These are phyloP conservation scores for Aurantiochytrium sp. DNA, from an alignment of 108 stramenopile species.

Conservation along the genomic window DNA sequence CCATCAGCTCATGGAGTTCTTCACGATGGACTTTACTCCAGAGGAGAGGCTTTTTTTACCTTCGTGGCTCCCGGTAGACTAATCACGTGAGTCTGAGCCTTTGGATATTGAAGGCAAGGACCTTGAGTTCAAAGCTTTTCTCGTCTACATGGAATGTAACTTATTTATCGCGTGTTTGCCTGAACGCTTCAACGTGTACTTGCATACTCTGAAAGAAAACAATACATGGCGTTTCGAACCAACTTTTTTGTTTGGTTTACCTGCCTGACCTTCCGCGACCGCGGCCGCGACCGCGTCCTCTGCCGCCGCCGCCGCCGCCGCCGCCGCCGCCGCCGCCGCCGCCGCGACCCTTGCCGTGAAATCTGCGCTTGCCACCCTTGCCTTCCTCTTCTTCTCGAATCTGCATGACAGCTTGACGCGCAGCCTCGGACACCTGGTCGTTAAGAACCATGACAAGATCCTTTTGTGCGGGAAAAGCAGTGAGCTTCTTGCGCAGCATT, in stretches of 20 bases:
- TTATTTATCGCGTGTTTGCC: too few relatives aligned
- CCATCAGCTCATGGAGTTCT: conserved; percentile 24
- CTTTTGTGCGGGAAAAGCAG: conserved; percentile 70
- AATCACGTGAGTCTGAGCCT: neutral
- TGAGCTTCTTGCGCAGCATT: conserved; percentile 67
- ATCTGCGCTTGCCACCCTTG: neutral
- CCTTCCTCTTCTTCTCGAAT: conserved; percentile 32
- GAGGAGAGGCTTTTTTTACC: neutral
- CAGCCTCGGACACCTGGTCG: conserved; percentile 91
- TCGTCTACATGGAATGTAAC: neutral
- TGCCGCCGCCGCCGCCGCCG: neutral
- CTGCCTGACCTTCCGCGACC: neutral
- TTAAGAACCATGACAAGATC: conserved; percentile 81
- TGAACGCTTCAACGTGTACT: too few relatives aligned
- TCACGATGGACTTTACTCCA: neutral
- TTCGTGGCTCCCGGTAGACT: neutral
- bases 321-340: neutral
- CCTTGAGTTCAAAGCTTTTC: neutral
- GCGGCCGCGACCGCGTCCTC: neutral
- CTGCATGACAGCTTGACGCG: conserved; percentile 58
- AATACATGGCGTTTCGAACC: too few relatives aligned
- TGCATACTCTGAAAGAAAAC: too few relatives aligned
- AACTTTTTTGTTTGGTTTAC: too few relatives aligned
- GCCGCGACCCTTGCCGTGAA: neutral
- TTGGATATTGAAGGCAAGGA: too few relatives aligned